Conservation (phyloP, 1,139 yeast species). For the Scheffersomyces segobiensis region DNA sequence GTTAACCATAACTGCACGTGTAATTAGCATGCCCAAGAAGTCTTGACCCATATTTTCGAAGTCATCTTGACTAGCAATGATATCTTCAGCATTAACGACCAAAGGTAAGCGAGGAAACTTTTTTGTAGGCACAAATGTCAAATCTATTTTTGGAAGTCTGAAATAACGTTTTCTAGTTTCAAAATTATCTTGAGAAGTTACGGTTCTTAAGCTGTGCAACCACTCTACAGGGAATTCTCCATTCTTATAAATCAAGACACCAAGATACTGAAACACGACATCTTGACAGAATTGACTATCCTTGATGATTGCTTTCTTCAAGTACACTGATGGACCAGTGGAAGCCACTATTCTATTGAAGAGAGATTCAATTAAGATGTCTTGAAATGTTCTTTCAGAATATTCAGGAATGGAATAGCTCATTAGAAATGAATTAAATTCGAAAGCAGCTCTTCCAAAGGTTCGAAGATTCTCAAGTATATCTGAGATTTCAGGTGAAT, state of each 20-base stretch:
- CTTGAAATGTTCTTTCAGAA: not conserved
- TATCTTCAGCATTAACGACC: not conserved
- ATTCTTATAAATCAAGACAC: constrained; percentile 6
- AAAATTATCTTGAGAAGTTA: not conserved
- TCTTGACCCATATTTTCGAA: not conserved
- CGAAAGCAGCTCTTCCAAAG: constrained; percentile 1
- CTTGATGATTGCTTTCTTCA: not conserved
- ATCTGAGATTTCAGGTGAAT: not conserved
- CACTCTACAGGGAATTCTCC: constrained; percentile 8
- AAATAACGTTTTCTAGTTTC: not conserved
- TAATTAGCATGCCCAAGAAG: not conserved
- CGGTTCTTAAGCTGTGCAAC: constrained; percentile 2
- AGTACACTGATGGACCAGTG: not conserved
- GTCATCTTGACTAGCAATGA: not conserved
- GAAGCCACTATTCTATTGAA: not conserved
- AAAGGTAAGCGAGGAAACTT: not conserved
- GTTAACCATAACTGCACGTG: not conserved
- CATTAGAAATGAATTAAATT: constrained; percentile 1
- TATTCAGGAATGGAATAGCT: not conserved
- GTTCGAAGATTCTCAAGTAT: constrained; percentile 1
- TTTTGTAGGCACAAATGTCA: not conserved
- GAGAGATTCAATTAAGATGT: not conserved
- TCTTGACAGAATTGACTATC: constrained; percentile 2
- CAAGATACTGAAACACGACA: constrained; percentile 10
- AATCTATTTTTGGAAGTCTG: not conserved